Percentiles rank a stretch among this genome's conserved stretches.
These are phyloP conservation scores for Tylopilus vinaceipallidus DNA, from an alignment of 768 basidiomycete species.

Conservation along the genomic window DNA sequence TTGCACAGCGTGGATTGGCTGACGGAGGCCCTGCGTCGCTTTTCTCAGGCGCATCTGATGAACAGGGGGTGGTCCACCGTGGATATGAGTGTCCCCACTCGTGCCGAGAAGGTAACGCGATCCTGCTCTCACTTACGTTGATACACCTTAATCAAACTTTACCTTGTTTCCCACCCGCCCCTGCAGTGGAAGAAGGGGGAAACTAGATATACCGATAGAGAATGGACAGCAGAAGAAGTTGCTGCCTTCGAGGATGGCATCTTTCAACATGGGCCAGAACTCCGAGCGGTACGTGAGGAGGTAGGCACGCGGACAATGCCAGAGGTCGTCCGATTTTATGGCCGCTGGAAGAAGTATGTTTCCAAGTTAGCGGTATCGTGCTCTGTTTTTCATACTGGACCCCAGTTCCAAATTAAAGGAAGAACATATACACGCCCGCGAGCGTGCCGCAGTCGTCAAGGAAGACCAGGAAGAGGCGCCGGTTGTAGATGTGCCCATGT, in stretches of 20 bases:
- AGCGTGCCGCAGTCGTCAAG: slow-evolving; percentile 32
- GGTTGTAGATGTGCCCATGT: slow-evolving; percentile 30
- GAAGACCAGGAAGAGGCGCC: slow-evolving; percentile 27
- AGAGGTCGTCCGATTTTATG: slow-evolving; percentile 83
- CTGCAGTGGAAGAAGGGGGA: slow-evolving; percentile 73
- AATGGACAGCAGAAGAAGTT: slow-evolving; percentile 69
- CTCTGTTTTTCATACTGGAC: slow-evolving; percentile 10
- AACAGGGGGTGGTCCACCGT: slow-evolving; percentile 58
- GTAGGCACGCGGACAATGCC: slow-evolving; percentile 64
- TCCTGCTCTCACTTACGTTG: slow-evolving; percentile 5
- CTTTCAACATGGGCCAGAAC: slow-evolving; percentile 69
- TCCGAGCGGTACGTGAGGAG: slow-evolving; percentile 75
- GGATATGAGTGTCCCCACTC: slow-evolving; percentile 56
- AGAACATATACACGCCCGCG: slow-evolving; percentile 55
- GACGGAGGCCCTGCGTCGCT: slow-evolving; percentile 69
- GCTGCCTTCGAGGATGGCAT: slow-evolving; percentile 78
- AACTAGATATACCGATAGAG: slow-evolving; percentile 62
- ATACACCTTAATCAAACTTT: slow-evolving; percentile 8
- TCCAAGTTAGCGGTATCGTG: neutral
- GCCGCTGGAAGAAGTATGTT: slow-evolving; percentile 79
- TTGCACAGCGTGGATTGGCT: slow-evolving; percentile 75
- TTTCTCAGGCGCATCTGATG: slow-evolving; percentile 64
- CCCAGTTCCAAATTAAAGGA: slow-evolving; percentile 64
- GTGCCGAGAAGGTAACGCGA: slow-evolving; percentile 63
- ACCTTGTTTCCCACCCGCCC: neutral